Conservation (phyloP, 1,284 basidiomycete species). For the Rhodotorula sp. region DNA sequence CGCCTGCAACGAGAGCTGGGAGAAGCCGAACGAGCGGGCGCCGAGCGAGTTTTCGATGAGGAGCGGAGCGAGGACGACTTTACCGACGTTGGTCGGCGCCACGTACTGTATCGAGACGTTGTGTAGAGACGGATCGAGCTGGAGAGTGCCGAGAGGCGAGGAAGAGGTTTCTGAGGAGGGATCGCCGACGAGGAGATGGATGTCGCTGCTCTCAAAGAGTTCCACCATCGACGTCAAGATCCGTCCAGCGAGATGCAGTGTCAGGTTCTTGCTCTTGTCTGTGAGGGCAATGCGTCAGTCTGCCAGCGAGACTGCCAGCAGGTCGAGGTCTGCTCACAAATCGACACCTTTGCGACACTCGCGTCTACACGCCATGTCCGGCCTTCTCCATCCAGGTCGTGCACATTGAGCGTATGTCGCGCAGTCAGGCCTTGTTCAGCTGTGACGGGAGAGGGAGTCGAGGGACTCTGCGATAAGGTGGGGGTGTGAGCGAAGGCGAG, state of each 20-base stretch:
- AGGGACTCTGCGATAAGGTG: background rate
- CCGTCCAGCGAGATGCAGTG: slow-evolving; percentile 2
- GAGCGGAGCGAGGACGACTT: slow-evolving; percentile 8
- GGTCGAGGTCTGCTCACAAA: slow-evolving; percentile 58
- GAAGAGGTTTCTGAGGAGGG: background rate
- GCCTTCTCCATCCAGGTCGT: slow-evolving; percentile 24
- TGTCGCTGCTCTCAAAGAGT: background rate
- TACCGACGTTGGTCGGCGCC: background rate
- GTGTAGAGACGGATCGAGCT: slow-evolving; percentile 24
- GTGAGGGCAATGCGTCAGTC: background rate
- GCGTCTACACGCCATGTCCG: background rate
- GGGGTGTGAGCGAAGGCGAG: background rate
- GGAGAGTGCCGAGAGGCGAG: slow-evolving; percentile 16
- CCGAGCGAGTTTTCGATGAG: background rate
- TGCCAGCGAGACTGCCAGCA: background rate
- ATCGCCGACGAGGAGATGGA: slow-evolving; percentile 14
- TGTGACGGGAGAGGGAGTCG: slow-evolving; percentile 3
- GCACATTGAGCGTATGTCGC: slow-evolving; percentile 11
- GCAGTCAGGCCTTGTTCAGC: slow-evolving; percentile 13
- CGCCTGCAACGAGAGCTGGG: background rate
- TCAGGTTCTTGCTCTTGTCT: slow-evolving; percentile 32
- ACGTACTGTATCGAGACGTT: slow-evolving; percentile 6
- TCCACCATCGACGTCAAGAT: slow-evolving; percentile 30
- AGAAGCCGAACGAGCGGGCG: slow-evolving; percentile 5
- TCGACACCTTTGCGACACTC: slow-evolving; percentile 63